Percentiles rank a stretch among this genome's conserved stretches.
These are phyloP conservation scores for Venturia nashicola DNA, from an alignment of 2,329 filamentous ascomycete species.

Conservation along the genomic window DNA sequence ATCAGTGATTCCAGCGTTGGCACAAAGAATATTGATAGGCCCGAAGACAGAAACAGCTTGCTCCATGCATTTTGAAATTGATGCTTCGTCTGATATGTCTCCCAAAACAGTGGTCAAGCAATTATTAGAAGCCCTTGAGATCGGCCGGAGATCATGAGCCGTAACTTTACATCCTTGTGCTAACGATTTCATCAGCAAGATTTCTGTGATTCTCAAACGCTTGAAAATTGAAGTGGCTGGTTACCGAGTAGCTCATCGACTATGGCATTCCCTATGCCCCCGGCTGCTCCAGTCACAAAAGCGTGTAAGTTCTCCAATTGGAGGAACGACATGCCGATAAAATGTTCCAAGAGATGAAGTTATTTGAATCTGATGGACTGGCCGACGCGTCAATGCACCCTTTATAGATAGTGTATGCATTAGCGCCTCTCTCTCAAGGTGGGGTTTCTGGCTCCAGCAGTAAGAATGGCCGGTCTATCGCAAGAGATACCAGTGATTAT, in stretches of 20 bases:
- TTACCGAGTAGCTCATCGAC: slow-evolving; percentile 40
- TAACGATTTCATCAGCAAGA: slow-evolving; percentile 15
- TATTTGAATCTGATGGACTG: background rate
- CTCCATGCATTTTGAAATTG: slow-evolving; percentile 29
- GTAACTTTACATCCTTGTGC: slow-evolving; percentile 43
- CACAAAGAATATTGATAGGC: slow-evolving; percentile 40
- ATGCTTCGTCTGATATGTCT: slow-evolving; percentile 36
- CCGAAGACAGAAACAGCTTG: slow-evolving; percentile 33
- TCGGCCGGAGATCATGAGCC: slow-evolving; percentile 35
- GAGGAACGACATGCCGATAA: slow-evolving; percentile 30
- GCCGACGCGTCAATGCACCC: background rate
- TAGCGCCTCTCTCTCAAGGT: background rate
- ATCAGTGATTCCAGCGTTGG: slow-evolving; percentile 41
- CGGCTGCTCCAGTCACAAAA: slow-evolving; percentile 41
- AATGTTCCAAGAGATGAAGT: background rate
- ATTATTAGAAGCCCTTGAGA: slow-evolving; percentile 20
- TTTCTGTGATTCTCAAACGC: background rate
- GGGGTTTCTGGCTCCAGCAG: background rate
- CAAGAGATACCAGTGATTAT: background rate
- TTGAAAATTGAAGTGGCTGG: slow-evolving; percentile 13
- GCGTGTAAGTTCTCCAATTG: slow-evolving; percentile 37
- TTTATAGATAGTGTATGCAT: background rate
- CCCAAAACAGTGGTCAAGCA: slow-evolving; percentile 32
- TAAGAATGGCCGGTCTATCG: background rate
- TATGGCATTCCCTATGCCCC: slow-evolving; percentile 38